These are phyloP conservation scores for Tolypocladium pustulatum DNA, from an alignment of 2,329 filamentous ascomycete species.

Conservation along the genomic window DNA sequence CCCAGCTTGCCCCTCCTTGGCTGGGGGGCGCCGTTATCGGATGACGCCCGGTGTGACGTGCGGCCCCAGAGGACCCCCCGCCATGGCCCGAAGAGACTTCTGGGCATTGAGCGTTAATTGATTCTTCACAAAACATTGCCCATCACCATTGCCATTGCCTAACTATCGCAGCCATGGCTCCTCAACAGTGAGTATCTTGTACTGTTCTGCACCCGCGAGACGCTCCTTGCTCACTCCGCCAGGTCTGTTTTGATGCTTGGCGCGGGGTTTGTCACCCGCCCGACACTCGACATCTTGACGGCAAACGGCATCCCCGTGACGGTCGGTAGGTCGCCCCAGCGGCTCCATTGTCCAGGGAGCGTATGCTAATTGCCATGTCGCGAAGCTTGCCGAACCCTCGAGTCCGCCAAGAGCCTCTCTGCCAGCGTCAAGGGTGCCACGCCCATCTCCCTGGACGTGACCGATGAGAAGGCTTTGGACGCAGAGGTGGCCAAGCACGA, in stretches of 20 bases:
- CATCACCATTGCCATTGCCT: background rate
- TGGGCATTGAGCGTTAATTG: background rate
- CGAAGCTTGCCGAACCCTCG: conserved; percentile 70
- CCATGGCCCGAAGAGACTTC: background rate
- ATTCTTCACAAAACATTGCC: background rate
- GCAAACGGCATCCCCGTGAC: conserved; percentile 52
- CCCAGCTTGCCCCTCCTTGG: background rate
- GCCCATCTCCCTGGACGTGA: conserved; percentile 79
- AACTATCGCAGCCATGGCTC: conserved; percentile 2
- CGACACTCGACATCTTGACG: conserved; percentile 53
- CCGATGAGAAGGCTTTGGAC: conserved; percentile 65
- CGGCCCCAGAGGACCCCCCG: background rate
- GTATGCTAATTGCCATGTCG: background rate
- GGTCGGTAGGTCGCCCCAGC: conserved; percentile 40
- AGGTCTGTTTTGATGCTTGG: conserved; percentile 31
- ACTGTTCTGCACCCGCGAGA: conserved; percentile 3
- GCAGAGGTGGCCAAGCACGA: conserved; percentile 70
- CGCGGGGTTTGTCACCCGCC: conserved; percentile 46
- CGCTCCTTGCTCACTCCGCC: background rate
- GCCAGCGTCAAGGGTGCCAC: conserved; percentile 61
- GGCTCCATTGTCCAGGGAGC: background rate
- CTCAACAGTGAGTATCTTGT: conserved; percentile 2
- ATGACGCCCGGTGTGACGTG: background rate
- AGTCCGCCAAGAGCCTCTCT: conserved; percentile 64
- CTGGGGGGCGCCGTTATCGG: background rate